Evolutionary conservation across 805 yeast genomes (phyloP).

Genomic region (Candida wancherniae): DNA sequence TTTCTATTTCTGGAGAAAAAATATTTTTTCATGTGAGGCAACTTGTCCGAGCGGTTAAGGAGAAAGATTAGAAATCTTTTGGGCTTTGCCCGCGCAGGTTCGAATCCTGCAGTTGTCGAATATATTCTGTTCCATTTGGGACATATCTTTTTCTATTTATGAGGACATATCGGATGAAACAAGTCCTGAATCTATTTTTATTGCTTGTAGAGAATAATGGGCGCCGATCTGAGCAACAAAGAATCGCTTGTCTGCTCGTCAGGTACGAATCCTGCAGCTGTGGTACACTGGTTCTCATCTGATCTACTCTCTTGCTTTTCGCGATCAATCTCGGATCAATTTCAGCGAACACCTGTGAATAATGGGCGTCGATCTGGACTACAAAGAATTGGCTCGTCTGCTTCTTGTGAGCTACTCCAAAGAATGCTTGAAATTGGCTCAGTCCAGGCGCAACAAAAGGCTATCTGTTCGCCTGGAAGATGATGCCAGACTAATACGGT

Average conservation of each 20-base stretch:
- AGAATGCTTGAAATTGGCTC: slow-evolving; percentile 5
- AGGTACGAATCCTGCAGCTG: no score
- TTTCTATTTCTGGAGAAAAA: background rate
- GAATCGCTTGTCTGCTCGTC: no score
- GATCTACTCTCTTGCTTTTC: no score
- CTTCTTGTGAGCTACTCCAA: slow-evolving; percentile 9
- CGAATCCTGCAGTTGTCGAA: slow-evolving; percentile 72
- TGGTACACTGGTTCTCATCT: no score
- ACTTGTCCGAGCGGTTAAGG: slow-evolving; percentile 76
- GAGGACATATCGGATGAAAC: no score
- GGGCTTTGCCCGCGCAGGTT: slow-evolving; percentile 79
- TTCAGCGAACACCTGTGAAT: no score
- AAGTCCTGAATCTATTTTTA: no score
- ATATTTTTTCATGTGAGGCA: slow-evolving; percentile 28
- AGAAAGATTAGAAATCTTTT: slow-evolving; percentile 71
- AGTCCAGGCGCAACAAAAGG: slow-evolving; percentile 1
- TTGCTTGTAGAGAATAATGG: no score
- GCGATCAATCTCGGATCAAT: no score
- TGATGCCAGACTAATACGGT: slow-evolving; percentile 2
- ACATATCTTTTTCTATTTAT: background rate
- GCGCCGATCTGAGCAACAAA: no score
- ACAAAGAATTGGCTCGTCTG: slow-evolving; percentile 8
- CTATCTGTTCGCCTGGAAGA: slow-evolving; percentile 1
- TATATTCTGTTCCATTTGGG: slow-evolving; percentile 23
- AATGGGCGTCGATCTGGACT: slow-evolving; percentile 12